Evolutionary conservation across 306 rosid species (phyloP).

Genomic region (Benincasa hispida): DNA sequence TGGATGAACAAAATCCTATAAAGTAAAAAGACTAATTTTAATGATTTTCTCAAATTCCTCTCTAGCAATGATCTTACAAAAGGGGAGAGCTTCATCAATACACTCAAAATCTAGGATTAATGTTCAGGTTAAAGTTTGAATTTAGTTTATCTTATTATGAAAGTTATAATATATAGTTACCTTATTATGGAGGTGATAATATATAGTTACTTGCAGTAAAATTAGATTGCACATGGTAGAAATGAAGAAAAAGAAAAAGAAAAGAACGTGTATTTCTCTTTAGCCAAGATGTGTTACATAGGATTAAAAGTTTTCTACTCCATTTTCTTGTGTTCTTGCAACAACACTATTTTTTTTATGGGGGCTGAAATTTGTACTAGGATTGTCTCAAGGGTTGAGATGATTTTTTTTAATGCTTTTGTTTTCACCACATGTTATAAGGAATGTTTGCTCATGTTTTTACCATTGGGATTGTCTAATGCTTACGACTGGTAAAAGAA

Average conservation of each 20-base stretch:
- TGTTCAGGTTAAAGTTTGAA: neutral
- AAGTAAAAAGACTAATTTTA: conserved; percentile 22
- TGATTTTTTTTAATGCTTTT: neutral
- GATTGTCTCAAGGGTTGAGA: neutral
- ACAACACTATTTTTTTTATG: neutral
- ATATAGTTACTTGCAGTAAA: neutral
- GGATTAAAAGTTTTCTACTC: neutral
- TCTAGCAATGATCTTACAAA: conserved; percentile 23
- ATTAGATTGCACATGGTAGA: neutral
- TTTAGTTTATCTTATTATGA: neutral
- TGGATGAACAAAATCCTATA: conserved; percentile 12
- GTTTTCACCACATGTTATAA: neutral
- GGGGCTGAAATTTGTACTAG: neutral
- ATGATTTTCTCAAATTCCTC: conserved; percentile 41
- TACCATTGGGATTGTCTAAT: too few species aligned
- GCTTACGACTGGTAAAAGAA: too few species aligned
- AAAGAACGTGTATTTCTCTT: neutral
- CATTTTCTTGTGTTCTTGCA: neutral
- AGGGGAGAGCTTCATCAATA: conserved; percentile 34
- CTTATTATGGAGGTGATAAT: neutral
- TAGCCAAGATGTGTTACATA: neutral
- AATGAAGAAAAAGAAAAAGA: neutral
- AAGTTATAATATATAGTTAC: too few species aligned
- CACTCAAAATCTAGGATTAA: conserved; percentile 20
- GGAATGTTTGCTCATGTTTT: neutral